Percentiles rank a stretch among this genome's conserved stretches.
Evolutionary conservation across 768 basidiomycete genomes (phyloP).

Genomic region (Mycena crocata): DNA sequence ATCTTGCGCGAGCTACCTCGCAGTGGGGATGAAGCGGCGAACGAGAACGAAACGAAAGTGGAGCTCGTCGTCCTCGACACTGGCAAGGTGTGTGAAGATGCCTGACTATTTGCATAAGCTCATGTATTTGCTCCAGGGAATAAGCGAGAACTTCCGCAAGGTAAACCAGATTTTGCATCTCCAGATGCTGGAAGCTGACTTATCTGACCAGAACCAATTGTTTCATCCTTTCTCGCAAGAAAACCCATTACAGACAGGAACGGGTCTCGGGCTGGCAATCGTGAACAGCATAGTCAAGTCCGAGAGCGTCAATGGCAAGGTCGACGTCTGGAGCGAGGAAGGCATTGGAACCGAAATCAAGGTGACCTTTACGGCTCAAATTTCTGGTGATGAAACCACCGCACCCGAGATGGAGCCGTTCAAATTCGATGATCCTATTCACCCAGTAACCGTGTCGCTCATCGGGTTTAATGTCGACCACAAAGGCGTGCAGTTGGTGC

Average conservation of each 20-base stretch:
- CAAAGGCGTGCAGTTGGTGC: conserved; percentile 76
- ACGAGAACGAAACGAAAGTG: conserved; percentile 74
- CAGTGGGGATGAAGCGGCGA: conserved; percentile 61
- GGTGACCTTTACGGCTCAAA: conserved; percentile 82
- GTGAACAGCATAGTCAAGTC: conserved; percentile 93
- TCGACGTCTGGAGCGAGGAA: conserved; percentile 95
- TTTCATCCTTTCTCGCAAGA: conserved; percentile 99
- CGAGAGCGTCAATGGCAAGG: conserved; percentile 87
- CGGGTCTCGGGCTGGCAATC: conserved; percentile 94
- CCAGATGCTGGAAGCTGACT: not conserved
- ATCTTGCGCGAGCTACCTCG: conserved; percentile 78
- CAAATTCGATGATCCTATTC: conserved; percentile 51
- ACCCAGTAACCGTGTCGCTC: conserved; percentile 70
- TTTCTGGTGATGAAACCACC: conserved; percentile 47
- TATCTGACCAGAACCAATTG: conserved; percentile 76
- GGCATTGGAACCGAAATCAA: conserved; percentile 92
- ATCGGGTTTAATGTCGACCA: conserved; percentile 76
- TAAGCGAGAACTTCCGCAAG: conserved; percentile 93
- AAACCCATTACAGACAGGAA: conserved; percentile 92
- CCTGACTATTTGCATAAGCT: not conserved
- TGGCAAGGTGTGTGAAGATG: conserved; percentile 72
- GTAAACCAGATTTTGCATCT: conserved; percentile 46
- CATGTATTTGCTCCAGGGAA: conserved; percentile 64
- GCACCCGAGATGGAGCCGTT: conserved; percentile 59
- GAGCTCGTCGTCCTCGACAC: conserved; percentile 91